Evolutionary conservation across 352 stramenopile genomes (phyloP).

Genomic region (Pythium phragmitis): DNA sequence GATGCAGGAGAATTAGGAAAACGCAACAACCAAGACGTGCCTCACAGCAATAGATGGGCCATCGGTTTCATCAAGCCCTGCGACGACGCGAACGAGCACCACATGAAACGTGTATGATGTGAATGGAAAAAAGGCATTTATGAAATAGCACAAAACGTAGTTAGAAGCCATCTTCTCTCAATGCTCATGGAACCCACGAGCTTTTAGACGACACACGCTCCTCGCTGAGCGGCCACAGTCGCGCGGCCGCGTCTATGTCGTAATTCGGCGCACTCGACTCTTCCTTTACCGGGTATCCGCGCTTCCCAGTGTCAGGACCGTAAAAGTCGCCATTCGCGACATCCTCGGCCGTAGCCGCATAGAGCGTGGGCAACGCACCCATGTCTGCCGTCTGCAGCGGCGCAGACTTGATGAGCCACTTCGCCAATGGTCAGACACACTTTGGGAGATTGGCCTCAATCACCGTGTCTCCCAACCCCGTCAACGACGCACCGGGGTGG

Average conservation of each 20-base stretch:
- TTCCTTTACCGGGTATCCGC: slow-evolving; percentile 21
- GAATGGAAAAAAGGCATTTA: no score
- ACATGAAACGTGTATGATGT: no score
- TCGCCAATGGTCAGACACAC: slow-evolving; percentile 5
- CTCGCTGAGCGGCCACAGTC: slow-evolving; percentile 15
- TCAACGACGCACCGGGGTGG: slow-evolving; percentile 30
- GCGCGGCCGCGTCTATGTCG: slow-evolving; percentile 12
- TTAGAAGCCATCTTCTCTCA: no score
- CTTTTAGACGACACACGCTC: no score
- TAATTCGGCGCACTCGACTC: slow-evolving; percentile 12
- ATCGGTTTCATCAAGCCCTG: no score
- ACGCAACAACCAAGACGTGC: no score
- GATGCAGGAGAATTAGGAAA: no score
- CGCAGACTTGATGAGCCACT: slow-evolving; percentile 9
- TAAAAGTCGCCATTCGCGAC: slow-evolving; percentile 31
- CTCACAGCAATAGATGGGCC: no score
- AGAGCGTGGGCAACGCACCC: slow-evolving; percentile 31
- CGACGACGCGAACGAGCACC: no score
- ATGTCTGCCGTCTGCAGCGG: slow-evolving; percentile 28
- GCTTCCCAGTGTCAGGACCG: slow-evolving; percentile 26
- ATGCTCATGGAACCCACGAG: no score
- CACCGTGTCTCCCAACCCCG: slow-evolving; percentile 23
- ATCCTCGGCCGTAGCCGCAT: slow-evolving; percentile 25
- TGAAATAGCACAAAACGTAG: no score
- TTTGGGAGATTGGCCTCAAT: slow-evolving; percentile 20